phyloP scores from a whole-genome alignment of 306 rosid genomes.

The Vicia faba region DNA sequence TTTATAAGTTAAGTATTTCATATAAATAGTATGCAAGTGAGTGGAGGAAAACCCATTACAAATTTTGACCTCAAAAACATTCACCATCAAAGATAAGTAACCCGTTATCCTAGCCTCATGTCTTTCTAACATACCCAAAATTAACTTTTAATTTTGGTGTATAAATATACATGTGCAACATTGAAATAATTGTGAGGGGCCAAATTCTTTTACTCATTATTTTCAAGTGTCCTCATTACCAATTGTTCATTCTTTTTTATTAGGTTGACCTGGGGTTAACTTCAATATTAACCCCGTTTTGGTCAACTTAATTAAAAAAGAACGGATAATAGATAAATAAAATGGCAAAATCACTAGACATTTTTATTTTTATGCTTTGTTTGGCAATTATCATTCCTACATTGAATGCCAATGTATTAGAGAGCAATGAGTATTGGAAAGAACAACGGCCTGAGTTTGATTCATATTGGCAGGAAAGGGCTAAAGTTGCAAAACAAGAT shows the following conservation, averaged over 20 bases:
- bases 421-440: slow-evolving; percentile 7
- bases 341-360: not conserved
- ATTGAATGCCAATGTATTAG: slow-evolving; percentile 37
- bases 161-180: not conserved
- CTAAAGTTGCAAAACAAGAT: slow-evolving; percentile 29
- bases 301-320: not conserved
- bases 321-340: too few species aligned
- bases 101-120: not conserved
- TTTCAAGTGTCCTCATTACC: not conserved
- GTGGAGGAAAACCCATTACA: not conserved
- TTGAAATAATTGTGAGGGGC: not conserved
- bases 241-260: not conserved
- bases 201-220: not conserved
- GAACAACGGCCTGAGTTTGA: slow-evolving; percentile 16
- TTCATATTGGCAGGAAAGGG: slow-evolving; percentile 59
- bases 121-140: not conserved
- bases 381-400: slow-evolving; percentile 28
- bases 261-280: slow-evolving; percentile 2
- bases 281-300: not conserved
- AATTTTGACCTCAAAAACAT: not conserved
- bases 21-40: not conserved
- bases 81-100: not conserved
- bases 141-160: not conserved
- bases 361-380: slow-evolving; percentile 33
- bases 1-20: not conserved